Evolutionary conservation across 768 basidiomycete species (phyloP).

Genomic region (Termitomyces eurrhizus): DNA sequence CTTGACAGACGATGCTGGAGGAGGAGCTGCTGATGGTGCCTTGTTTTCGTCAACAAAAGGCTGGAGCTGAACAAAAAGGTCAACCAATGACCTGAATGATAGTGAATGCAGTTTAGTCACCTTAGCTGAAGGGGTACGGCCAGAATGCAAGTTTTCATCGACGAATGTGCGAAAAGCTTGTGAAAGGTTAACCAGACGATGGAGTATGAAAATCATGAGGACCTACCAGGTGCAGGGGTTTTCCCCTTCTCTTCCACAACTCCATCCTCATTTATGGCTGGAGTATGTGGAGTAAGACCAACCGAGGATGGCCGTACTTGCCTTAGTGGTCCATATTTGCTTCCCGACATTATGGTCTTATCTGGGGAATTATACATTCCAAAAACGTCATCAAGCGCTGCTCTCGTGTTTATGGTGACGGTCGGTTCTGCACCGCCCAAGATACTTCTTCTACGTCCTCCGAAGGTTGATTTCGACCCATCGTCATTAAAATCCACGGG

Average conservation of each 20-base stretch:
- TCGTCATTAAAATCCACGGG: constrained; percentile 62
- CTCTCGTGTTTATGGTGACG: constrained; percentile 95
- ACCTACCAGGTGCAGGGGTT: constrained; percentile 33
- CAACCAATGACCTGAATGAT: constrained; percentile 12
- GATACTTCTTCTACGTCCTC: constrained; percentile 38
- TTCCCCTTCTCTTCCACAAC: constrained; percentile 29
- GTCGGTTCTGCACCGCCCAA: constrained; percentile 64
- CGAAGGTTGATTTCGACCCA: constrained; percentile 40
- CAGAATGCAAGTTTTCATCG: constrained; percentile 53
- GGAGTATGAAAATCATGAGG: constrained; percentile 5
- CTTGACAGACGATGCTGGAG: constrained; percentile 49
- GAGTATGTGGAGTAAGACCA: constrained; percentile 29
- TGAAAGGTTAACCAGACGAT: constrained; percentile 15
- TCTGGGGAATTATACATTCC: constrained; percentile 95
- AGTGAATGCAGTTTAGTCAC: constrained; percentile 21
- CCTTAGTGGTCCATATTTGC: constrained; percentile 69
- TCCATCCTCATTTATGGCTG: constrained; percentile 29
- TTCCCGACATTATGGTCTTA: constrained; percentile 64
- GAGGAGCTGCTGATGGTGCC: constrained; percentile 34
- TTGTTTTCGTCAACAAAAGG: constrained; percentile 60
- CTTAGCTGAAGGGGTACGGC: constrained; percentile 41
- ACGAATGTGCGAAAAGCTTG: constrained; percentile 66
- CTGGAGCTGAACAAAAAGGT: constrained; percentile 45
- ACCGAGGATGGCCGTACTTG: constrained; percentile 61
- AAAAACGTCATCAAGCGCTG: constrained; percentile 91